These are phyloP conservation scores for Desmodesmus armatus DNA, from an alignment of 139 green algal species.

Conservation along the genomic window DNA sequence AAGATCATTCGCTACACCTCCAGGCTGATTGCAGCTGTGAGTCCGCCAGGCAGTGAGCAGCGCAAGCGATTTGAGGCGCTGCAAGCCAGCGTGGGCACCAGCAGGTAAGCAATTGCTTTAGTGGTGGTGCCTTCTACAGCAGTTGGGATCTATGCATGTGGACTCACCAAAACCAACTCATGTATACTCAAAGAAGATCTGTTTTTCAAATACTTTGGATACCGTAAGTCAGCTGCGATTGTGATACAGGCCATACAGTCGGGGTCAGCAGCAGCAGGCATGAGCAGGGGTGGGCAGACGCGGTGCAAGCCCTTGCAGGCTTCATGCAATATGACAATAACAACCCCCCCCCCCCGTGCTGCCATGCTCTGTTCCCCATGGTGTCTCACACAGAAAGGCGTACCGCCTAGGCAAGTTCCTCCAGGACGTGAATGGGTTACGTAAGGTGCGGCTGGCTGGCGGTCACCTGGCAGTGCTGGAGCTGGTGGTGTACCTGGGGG, in stretches of 20 bases:
- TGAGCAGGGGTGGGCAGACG: too few species aligned
- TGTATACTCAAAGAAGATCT: too few species aligned
- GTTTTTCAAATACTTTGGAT: too few species aligned
- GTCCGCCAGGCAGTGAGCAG: slow-evolving; percentile 49
- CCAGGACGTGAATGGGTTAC: slow-evolving; percentile 74
- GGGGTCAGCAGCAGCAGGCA: too few species aligned
- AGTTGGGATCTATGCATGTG: too few species aligned
- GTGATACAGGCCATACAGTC: too few species aligned
- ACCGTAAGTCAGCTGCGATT: too few species aligned
- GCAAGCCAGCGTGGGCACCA: slow-evolving; percentile 77
- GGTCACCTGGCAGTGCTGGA: slow-evolving; percentile 61
- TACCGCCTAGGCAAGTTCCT: slow-evolving; percentile 89
- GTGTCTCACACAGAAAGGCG: slow-evolving; percentile 75
- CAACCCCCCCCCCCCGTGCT: too few species aligned
- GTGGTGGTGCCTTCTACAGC: too few species aligned
- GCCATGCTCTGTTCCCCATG: too few species aligned
- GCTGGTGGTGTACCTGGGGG: slow-evolving; percentile 72
- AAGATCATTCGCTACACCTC: slow-evolving; percentile 84
- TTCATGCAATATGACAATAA: background rate
- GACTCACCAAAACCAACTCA: too few species aligned
- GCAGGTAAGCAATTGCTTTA: slow-evolving; percentile 62
- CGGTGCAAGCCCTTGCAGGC: too few species aligned
- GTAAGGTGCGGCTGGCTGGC: slow-evolving; percentile 32
- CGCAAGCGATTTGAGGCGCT: slow-evolving; percentile 56
- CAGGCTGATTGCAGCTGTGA: slow-evolving; percentile 69